Conservation (phyloP, 2,329 filamentous ascomycete species). For the Arthrobotrys iridis region DNA sequence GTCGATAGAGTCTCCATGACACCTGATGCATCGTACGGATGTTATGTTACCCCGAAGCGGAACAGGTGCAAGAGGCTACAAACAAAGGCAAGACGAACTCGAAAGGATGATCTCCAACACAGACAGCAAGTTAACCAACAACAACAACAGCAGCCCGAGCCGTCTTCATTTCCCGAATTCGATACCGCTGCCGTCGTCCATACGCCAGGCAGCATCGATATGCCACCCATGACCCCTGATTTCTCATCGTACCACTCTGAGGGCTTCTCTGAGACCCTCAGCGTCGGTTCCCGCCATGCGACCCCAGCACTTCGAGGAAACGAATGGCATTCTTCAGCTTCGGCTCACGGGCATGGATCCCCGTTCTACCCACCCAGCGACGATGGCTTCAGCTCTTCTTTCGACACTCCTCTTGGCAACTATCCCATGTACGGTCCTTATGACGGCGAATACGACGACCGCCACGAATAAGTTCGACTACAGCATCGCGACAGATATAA, state of each 20-base stretch:
- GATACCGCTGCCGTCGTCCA: constrained; percentile 3
- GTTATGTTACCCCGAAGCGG: constrained; percentile 39
- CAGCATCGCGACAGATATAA: not conserved
- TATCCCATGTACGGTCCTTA: constrained; percentile 12
- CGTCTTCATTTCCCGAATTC: constrained; percentile 27
- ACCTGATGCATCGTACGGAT: constrained; percentile 33
- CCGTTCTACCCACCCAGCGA: constrained; percentile 37
- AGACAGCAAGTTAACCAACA: constrained; percentile 45
- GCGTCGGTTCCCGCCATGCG: constrained; percentile 40
- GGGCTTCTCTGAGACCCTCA: constrained; percentile 45
- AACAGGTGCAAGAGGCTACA: constrained; percentile 44
- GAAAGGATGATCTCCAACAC: constrained; percentile 40
- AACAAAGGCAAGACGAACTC: constrained; percentile 51
- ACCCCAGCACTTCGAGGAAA: constrained; percentile 24
- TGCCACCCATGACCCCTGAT: constrained; percentile 46
- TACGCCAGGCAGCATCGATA: constrained; percentile 20
- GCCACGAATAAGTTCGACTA: constrained; percentile 19
- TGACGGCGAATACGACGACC: constrained; percentile 21
- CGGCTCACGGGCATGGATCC: constrained; percentile 27
- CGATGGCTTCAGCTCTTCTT: constrained; percentile 40
- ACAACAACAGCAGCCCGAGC: constrained; percentile 32
- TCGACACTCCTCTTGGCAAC: constrained; percentile 21
- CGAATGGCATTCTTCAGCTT: constrained; percentile 46
- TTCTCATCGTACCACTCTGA: constrained; percentile 37
- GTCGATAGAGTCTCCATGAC: constrained; percentile 15